Evolutionary conservation across 768 basidiomycete species (phyloP).

Genomic region (Leccinum pellstonianum): DNA sequence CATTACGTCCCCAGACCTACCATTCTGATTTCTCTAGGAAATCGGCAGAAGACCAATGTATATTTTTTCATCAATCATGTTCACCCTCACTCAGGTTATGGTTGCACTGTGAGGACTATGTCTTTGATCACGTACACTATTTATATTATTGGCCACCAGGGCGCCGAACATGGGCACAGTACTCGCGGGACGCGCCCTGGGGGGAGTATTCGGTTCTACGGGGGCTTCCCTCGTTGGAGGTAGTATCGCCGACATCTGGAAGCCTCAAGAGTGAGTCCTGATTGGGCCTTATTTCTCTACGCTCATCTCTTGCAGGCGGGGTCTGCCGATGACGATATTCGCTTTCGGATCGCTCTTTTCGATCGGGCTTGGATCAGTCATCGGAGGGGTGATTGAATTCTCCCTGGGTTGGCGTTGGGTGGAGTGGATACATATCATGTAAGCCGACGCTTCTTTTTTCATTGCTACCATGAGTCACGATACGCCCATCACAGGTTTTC

Average conservation of each 20-base stretch:
- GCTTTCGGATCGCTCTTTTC: slow-evolving; percentile 55
- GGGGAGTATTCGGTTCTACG: slow-evolving; percentile 63
- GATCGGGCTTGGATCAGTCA: slow-evolving; percentile 61
- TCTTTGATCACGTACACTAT: background rate
- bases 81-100: slow-evolving; percentile 50
- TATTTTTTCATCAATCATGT: slow-evolving; percentile 48
- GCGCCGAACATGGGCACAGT: slow-evolving; percentile 52
- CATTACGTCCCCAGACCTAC: background rate
- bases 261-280: slow-evolving; percentile 50
- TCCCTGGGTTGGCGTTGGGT: slow-evolving; percentile 77
- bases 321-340: slow-evolving; percentile 75
- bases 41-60: slow-evolving; percentile 65
- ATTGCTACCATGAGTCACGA: background rate
- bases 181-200: slow-evolving; percentile 56
- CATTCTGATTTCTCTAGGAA: slow-evolving; percentile 39
- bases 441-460: background rate
- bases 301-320: slow-evolving; percentile 47
- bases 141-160: slow-evolving; percentile 20
- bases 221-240: slow-evolving; percentile 69
- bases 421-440: slow-evolving; percentile 75
- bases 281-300: background rate
- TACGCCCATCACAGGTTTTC: slow-evolving; percentile 42
- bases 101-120: slow-evolving; percentile 27
- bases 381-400: slow-evolving; percentile 63
- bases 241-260: slow-evolving; percentile 68